Conservation (phyloP, 331 rosid species). For the Quercus tomentella region DNA sequence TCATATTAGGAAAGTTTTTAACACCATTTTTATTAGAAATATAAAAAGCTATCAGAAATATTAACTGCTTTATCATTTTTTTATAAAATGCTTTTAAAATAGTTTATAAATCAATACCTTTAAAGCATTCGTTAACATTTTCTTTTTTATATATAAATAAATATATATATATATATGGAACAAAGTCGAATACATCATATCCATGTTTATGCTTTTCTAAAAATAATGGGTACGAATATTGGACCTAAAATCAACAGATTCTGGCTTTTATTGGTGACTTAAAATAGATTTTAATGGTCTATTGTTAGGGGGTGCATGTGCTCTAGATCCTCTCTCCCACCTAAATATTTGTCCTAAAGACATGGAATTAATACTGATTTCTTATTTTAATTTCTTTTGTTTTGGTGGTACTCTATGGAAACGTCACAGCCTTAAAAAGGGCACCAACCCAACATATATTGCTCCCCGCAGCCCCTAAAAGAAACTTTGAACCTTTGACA, state of each 20-base stretch:
- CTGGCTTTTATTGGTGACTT: constrained; percentile 18
- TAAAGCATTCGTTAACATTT: accelerated
- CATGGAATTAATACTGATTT: not conserved
- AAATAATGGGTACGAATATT: constrained; percentile 13
- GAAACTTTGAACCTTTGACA: too few species aligned
- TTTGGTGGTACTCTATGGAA: not conserved
- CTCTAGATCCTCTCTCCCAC: constrained; percentile 17
- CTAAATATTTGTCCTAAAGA: not conserved
- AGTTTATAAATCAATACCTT: too few species aligned
- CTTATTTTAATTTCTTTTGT: not conserved
- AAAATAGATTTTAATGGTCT: constrained; percentile 19
- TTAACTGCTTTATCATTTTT: too few species aligned
- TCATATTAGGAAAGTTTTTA: too few species aligned
- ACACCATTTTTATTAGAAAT: too few species aligned
- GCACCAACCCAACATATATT: too few species aligned
- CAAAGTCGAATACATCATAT: not conserved
- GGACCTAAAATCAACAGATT: constrained; percentile 33
- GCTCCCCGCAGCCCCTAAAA: too few species aligned
- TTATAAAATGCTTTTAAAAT: too few species aligned
- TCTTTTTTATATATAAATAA: too few species aligned
- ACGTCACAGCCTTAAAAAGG: too few species aligned
- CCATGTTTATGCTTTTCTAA: constrained; percentile 27
- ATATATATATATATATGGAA: not conserved
- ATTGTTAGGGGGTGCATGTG: constrained; percentile 27
- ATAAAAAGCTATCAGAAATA: too few species aligned